Base-by-base conservation (phyloP, 2,329 filamentous ascomycete genomes). In the Colletotrichum trifolii region DNA sequence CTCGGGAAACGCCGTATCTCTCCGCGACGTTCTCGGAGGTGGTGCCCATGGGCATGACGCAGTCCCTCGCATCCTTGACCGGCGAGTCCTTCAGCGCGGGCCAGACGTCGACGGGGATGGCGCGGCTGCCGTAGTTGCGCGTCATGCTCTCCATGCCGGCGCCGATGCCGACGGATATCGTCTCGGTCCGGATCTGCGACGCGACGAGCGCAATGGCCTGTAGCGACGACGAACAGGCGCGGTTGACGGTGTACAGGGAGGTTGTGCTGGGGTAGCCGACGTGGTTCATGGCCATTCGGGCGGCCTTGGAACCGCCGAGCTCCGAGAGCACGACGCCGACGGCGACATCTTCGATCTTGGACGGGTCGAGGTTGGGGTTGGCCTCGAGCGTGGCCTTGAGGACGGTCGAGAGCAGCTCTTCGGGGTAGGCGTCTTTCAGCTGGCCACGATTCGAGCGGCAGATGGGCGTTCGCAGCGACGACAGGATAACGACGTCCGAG, bases 131-230 rank as follows among this genome's bases (percentile, higher is more conserved):
- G 78, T 97, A 97, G 79, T 97, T 97, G 69, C 91, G 82, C 68
- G 93, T 97, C 94, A 97, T 97, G 80, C 91, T 95, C 85, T 97
- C 94, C 92, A 96, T 97, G 36, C 94, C 94, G 2, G 92, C 94
- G 9, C 89, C 94, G 67, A 97, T 88, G 65, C 93, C 94, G 0
- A 85, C 83, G 67, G 89, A 86, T 55, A 95, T 91, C 70, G 87
- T 85, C 2, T 91, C 93, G 0, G 86, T 83, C n/a, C 88, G 85
- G 71, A 97, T 96, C 67, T 90, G 85, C 62, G 91, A 88, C 6
- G 92, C 91, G 3, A 97, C 83, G 12, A 83, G 81, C 1, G 93
- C 90, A 54, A 97, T 90, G 34, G 91, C 89, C 70, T 92, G 90
- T 54, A 97, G 83, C 2, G 90, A 91, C 7, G 89, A 92, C 13